Evolutionary conservation across 176 grass and related monocot species (phyloP).

Genomic region (Poa pratensis): DNA sequence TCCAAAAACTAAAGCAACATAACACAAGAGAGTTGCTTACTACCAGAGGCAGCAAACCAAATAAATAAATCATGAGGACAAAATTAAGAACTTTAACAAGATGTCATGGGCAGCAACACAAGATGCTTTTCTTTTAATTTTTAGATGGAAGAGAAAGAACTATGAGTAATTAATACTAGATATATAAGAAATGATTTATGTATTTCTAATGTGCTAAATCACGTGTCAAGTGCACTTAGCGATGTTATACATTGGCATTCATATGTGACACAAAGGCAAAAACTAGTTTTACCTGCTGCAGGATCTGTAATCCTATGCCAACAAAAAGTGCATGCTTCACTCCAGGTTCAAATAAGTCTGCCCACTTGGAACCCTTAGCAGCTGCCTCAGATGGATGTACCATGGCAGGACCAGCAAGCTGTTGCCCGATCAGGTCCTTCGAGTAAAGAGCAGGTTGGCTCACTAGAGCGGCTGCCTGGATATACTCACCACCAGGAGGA

Average conservation of each 20-base stretch:
- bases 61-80: neutral
- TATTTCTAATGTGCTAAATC: neutral
- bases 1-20: constrained; percentile 1
- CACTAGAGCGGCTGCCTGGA: constrained; percentile 92
- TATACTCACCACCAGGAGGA: constrained; percentile 67
- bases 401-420: constrained; percentile 87
- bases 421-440: constrained; percentile 73
- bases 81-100: constrained; percentile 31
- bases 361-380: constrained; percentile 68
- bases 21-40: neutral
- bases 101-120: neutral
- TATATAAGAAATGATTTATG: neutral
- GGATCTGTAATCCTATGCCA: constrained; percentile 87
- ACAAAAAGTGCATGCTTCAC: constrained; percentile 84
- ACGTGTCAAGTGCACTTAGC: constrained; percentile 1
- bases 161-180: neutral
- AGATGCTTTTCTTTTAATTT: neutral
- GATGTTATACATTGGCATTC: neutral
- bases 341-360: constrained; percentile 84
- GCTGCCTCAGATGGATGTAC: constrained; percentile 75
- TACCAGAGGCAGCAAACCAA: neutral
- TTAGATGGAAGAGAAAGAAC: constrained; percentile 12
- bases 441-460: constrained; percentile 88
- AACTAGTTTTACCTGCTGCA: constrained; percentile 78
- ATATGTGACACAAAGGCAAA: constrained; percentile 24